These are phyloP conservation scores for Diaporthe humulicola DNA, from an alignment of 2,329 filamentous ascomycete genomes.

Conservation along the genomic window DNA sequence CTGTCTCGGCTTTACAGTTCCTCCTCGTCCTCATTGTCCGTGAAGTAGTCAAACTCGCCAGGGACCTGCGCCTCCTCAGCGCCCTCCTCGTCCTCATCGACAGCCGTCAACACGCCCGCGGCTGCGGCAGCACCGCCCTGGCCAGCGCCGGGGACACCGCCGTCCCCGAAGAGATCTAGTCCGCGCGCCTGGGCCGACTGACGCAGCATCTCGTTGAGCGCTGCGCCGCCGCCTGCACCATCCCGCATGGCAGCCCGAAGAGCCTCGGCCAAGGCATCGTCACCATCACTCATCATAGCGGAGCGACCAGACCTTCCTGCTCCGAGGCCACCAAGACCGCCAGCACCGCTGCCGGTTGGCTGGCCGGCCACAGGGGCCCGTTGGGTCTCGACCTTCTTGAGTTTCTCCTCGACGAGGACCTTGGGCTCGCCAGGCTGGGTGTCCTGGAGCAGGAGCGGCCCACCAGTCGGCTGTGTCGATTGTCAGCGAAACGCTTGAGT, in stretches of 20 bases:
- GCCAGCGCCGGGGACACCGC: constrained; percentile 42
- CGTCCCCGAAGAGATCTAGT: constrained; percentile 42
- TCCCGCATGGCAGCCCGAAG: constrained; percentile 50
- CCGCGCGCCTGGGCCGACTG: constrained; percentile 51
- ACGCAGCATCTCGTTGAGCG: constrained; percentile 60
- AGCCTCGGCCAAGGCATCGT: constrained; percentile 44
- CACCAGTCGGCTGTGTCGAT: constrained; percentile 81
- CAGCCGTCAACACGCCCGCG: constrained; percentile 84
- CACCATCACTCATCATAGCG: constrained; percentile 39
- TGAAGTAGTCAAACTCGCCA: constrained; percentile 83
- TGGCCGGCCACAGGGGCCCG: constrained; percentile 69
- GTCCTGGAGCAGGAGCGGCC: constrained; percentile 91
- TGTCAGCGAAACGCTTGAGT: constrained; percentile 31
- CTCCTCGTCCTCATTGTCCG: constrained; percentile 71
- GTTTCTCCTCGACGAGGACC: constrained; percentile 88
- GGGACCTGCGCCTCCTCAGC: constrained; percentile 80
- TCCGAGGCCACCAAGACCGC: constrained; percentile 48
- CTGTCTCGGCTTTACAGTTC: constrained; percentile 40
- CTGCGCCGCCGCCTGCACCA: constrained; percentile 48
- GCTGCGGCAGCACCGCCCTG: constrained; percentile 75
- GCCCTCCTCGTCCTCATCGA: constrained; percentile 86
- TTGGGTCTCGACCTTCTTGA: constrained; percentile 82
- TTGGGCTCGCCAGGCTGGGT: constrained; percentile 84
- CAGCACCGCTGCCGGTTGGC: constrained; percentile 45
- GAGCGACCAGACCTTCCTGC: constrained; percentile 42